phyloP scores from a whole-genome alignment of 768 basidiomycete species.

The Neoboletus subvelutipes region DNA sequence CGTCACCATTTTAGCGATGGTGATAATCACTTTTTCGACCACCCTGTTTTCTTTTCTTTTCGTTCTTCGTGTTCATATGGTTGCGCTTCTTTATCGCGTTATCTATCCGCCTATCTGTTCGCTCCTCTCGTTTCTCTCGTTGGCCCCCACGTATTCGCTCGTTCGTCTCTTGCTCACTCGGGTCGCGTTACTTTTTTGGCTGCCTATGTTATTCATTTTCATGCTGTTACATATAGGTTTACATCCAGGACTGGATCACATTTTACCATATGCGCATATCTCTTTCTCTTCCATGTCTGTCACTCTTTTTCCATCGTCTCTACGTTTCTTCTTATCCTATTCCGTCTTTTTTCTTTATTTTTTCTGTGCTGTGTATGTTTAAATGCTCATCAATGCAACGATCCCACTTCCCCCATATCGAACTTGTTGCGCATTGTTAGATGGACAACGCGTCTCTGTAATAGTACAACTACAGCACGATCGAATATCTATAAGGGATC shows the following conservation, averaged over 20 bases:
- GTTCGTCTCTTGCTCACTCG: neutral
- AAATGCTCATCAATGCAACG: neutral
- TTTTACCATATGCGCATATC: constrained; percentile 3
- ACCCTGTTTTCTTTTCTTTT: neutral
- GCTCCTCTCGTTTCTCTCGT: neutral
- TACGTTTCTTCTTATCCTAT: neutral
- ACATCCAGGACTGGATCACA: constrained; percentile 11
- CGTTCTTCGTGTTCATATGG: constrained; percentile 19
- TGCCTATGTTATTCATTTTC: constrained; percentile 7
- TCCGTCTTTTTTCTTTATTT: neutral
- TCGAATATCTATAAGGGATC: constrained; percentile 11
- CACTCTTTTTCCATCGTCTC: constrained; percentile 9
- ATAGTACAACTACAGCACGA: constrained; percentile 19
- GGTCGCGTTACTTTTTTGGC: neutral
- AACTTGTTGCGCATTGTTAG: neutral
- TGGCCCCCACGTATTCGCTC: neutral
- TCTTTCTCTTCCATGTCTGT: neutral
- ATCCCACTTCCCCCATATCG: neutral
- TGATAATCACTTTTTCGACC: neutral
- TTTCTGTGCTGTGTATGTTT: constrained; percentile 9
- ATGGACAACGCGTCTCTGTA: constrained; percentile 10
- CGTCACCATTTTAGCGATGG: constrained; percentile 9
- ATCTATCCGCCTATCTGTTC: constrained; percentile 12
- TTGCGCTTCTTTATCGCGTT: constrained; percentile 16
- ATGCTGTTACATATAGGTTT: constrained; percentile 11